phyloP scores from a whole-genome alignment of 768 basidiomycete genomes.

The Butyriboletus loyo region DNA sequence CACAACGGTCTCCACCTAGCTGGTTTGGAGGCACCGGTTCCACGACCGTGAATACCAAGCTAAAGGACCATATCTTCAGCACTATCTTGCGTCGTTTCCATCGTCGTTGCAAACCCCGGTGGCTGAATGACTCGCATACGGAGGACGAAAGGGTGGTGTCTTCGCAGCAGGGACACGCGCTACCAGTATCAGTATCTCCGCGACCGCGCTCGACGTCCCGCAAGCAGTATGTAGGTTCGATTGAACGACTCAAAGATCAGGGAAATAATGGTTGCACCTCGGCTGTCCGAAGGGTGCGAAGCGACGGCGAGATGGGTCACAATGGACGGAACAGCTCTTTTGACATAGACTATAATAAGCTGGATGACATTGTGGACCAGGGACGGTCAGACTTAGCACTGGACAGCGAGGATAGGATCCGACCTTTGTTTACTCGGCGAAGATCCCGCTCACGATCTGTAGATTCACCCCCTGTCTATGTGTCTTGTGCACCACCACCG shows the following conservation, averaged over 20 bases:
- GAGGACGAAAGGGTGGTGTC: conserved; percentile 58
- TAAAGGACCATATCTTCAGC: conserved; percentile 95
- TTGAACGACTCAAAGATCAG: conserved; percentile 40
- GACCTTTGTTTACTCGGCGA: conserved; percentile 31
- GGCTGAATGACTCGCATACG: conserved; percentile 38
- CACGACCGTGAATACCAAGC: conserved; percentile 87
- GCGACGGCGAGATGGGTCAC: conserved; percentile 48
- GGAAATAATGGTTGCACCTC: conserved; percentile 35
- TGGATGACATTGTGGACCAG: conserved; percentile 21
- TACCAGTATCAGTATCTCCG: neutral
- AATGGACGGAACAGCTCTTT: conserved; percentile 38
- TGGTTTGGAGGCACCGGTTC: conserved; percentile 89
- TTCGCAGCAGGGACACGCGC: conserved; percentile 38
- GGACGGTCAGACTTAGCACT: conserved; percentile 18
- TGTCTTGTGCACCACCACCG: conserved; percentile 27
- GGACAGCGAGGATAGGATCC: conserved; percentile 23
- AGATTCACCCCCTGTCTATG: conserved; percentile 21
- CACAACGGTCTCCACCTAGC: conserved; percentile 37
- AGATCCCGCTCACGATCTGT: conserved; percentile 44
- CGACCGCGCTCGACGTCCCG: conserved; percentile 17
- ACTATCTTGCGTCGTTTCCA: conserved; percentile 77
- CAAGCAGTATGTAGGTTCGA: conserved; percentile 22
- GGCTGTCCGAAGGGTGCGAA: conserved; percentile 61
- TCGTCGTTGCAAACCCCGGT: conserved; percentile 40
- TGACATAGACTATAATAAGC: conserved; percentile 40